Base-by-base conservation (phyloP, 257 asterid species). In the Rhazya stricta region DNA sequence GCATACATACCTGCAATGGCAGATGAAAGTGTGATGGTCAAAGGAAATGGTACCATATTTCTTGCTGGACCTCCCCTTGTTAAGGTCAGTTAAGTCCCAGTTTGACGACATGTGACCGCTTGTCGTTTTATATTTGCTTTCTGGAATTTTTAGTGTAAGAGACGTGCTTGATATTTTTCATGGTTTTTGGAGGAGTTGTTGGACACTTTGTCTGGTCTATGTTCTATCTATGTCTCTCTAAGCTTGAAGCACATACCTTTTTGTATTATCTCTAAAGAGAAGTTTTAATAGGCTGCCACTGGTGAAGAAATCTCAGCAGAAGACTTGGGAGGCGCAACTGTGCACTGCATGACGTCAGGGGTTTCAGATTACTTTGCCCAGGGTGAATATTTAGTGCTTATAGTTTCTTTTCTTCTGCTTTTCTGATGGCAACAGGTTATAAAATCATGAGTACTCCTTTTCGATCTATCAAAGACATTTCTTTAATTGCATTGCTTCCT, bases 1-100 rank as follows among this genome's bases (percentile, higher is more conserved):
- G 99, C 99, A 80, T 95, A 95, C 79, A 95, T 95, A 81, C 98
- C 99, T 67, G 98, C 99, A 36, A 95, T 95, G 98, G 99, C 99
- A 37, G 99, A 95, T 88, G 98, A 92, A 84, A 95, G 98, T 29
- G 98, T 95, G 62, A 95, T 95, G 98, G 99, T 95, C 75, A 92
- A 89, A 85, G 98, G 98, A 75, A 92, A 92, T 73, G 98, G 99
- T 78, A 92, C 99, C 77, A 91, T 95, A 79, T 95, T 95, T 90
- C 91, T 95, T 74, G 99, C 99, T 71, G 99, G 99, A 54, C 99
- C 99, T 82, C 99, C 99, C 61, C 97, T 95, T 66, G 99, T 92
- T 74, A 95, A 95, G 99, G 99, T 90, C 82, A 76, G 91, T 75
- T 82, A 60, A 30, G 45, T 2, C 29, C 48, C 7, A 8, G 4